Evolutionary conservation across 768 basidiomycete species (phyloP), one percentile per base, ranked within the genome.

Genomic region (Phlegmacium glaucopus): DNA sequence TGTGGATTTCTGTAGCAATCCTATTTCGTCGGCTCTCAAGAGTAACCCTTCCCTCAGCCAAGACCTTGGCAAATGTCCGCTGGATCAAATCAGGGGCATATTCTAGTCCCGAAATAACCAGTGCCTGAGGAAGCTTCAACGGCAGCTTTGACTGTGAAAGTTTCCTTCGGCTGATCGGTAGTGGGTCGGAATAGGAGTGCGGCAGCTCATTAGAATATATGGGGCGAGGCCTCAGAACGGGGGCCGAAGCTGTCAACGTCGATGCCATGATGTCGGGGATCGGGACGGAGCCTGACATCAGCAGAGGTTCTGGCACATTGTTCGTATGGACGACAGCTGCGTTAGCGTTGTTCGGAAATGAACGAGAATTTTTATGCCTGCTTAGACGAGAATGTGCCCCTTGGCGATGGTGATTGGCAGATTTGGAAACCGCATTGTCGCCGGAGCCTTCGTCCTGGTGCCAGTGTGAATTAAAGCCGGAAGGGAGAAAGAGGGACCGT

Each of bases 101-200:
- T 58, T 90, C 87, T n/a, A 91, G 72, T 0, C 85, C 85, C 3
- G 85, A 79, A 6, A 88, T 61, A 4, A 90, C 83, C 3, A 90
- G 64, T 3, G 79, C 87, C 41, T 72, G 69, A 1, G 88, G 85
- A 66, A 72, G 56, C 48, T 72, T 56, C 16, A 66, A 52, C 15
- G 46, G 41, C 18, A 36, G 40, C 25, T 41, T 48, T 9, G 48
- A 39, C n/a, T 47, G 51, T 17, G 48, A 51, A 13, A 42, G 40
- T 49, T 49, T 49, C 29, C 28, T 45, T 36, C 30, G 37, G 8
- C 47, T 15, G 45, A 39, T 40, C 18, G 61, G 61, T 9, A 65
- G 56, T 28, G 71, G 63, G 48, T 71, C 67, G 22, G 70, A 67
- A 47, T 67, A 62, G 35, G 70, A 57, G 54, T 71, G 72, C 4